Conservation (phyloP, 208 protist species). For the Trypanosoma platydactyli region DNA sequence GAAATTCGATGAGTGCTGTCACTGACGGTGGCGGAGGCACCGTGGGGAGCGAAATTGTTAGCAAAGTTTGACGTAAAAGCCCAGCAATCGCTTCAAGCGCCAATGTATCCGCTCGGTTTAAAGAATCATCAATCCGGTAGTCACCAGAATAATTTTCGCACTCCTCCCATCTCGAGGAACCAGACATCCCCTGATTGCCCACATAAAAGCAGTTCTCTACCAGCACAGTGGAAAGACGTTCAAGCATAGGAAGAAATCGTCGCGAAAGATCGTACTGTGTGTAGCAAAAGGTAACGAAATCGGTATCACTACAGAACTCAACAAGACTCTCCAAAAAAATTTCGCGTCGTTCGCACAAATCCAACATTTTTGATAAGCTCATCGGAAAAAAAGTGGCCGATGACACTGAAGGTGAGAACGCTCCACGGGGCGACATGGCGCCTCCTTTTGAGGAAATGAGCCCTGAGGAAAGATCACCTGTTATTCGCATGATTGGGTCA, state of each 20-base stretch:
- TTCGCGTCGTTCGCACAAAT: conserved; percentile 66
- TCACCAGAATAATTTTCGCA: conserved; percentile 1
- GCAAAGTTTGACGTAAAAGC: conserved; percentile 18
- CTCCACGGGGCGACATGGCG: conserved; percentile 1
- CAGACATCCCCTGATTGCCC: background rate
- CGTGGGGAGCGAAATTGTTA: conserved; percentile 2
- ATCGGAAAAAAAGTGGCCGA: conserved; percentile 7
- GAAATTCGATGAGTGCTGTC: conserved; percentile 20
- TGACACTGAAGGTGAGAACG: conserved; percentile 17
- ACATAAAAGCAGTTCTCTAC: conserved; percentile 40
- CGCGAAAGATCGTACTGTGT: conserved; percentile 87
- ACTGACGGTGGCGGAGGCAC: conserved; percentile 9
- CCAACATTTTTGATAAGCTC: conserved; percentile 34
- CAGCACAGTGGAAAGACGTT: conserved; percentile 64
- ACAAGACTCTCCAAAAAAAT: conserved; percentile 87
- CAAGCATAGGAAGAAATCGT: conserved; percentile 62
- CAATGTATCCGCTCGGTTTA: conserved; percentile 19
- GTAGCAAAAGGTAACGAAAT: conserved; percentile 81
- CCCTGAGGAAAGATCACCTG: conserved; percentile 34
- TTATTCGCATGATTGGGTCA: conserved; percentile 58
- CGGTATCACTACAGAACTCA: conserved; percentile 71
- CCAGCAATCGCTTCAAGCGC: conserved; percentile 24
- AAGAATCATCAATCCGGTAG: background rate
- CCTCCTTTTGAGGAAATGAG: background rate
- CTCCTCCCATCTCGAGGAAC: background rate